Conservation (phyloP, 345 rosid species). For the Heritiera littoralis region DNA sequence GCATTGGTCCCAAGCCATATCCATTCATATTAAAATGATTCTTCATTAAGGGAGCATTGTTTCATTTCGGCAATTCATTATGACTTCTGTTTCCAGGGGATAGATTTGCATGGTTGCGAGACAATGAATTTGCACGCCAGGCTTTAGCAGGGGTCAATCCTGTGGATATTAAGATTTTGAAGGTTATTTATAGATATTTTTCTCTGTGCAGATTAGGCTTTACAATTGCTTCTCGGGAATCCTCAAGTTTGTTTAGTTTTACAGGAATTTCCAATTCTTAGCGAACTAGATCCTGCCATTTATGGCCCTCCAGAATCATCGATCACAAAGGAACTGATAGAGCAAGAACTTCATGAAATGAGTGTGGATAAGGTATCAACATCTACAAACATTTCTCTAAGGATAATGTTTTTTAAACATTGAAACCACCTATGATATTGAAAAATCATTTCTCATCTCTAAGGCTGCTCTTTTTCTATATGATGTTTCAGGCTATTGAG, state of each 20-base stretch:
- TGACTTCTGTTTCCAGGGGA: constrained; percentile 52
- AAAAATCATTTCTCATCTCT: constrained; percentile 3
- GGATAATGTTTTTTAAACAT: neutral
- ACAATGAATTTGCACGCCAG: constrained; percentile 91
- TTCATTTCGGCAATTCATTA: constrained; percentile 10
- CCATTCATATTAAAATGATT: neutral
- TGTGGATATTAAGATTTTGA: constrained; percentile 71
- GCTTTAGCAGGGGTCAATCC: constrained; percentile 93
- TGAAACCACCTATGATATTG: neutral
- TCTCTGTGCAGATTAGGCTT: constrained; percentile 12
- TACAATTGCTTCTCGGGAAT: neutral
- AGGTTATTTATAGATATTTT: constrained; percentile 36
- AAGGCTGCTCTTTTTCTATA: constrained; percentile 12
- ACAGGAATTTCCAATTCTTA: constrained; percentile 85
- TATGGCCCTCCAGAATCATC: constrained; percentile 89
- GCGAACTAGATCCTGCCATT: constrained; percentile 73
- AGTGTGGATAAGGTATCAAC: constrained; percentile 65
- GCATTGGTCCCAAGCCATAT: constrained; percentile 5
- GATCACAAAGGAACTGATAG: constrained; percentile 72
- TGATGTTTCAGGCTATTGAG: constrained; percentile 66
- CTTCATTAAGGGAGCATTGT: constrained; percentile 9
- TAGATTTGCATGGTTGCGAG: constrained; percentile 92
- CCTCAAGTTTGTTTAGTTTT: constrained; percentile 15
- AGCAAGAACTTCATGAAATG: constrained; percentile 69
- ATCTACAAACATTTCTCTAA: neutral